Conservation (phyloP, 306 rosid genomes). For the Astragalus glycyphyllos region DNA sequence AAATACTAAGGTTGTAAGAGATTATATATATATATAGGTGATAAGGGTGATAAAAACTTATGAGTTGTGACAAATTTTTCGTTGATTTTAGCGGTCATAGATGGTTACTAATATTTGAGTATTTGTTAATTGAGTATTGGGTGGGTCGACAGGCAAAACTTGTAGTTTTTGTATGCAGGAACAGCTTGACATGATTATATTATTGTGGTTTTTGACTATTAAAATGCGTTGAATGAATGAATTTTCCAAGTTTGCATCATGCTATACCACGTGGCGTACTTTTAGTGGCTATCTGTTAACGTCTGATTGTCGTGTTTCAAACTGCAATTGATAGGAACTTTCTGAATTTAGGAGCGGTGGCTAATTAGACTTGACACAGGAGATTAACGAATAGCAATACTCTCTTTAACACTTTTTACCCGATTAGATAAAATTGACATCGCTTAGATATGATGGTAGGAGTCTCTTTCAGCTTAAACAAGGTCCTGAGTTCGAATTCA, state of each 20-base stretch:
- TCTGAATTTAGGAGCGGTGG: too few species aligned
- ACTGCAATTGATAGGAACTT: too few species aligned
- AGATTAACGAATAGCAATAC: too few species aligned
- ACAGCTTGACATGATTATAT: background rate
- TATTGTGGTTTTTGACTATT: slow-evolving; percentile 21
- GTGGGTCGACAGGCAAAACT: slow-evolving; percentile 49
- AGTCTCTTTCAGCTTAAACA: too few species aligned
- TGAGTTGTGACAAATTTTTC: background rate
- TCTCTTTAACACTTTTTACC: too few species aligned
- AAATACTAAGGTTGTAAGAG: background rate
- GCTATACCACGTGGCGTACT: slow-evolving; percentile 11
- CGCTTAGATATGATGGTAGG: too few species aligned
- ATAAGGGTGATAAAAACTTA: background rate
- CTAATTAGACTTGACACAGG: too few species aligned
- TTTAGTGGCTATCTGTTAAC: slow-evolving; percentile 1
- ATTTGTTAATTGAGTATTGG: slow-evolving; percentile 11
- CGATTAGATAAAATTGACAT: too few species aligned
- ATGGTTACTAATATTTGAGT: background rate
- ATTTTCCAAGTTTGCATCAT: slow-evolving; percentile 26
- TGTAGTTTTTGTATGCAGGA: slow-evolving; percentile 12
- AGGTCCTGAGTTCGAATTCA: too few species aligned
- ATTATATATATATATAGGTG: background rate
- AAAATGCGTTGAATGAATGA: slow-evolving; percentile 35
- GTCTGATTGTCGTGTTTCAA: background rate
- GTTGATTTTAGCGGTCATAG: slow-evolving; percentile 38